Conservation (phyloP, 495 filamentous ascomycete species). For the Hypoxylon crocopeplum region DNA sequence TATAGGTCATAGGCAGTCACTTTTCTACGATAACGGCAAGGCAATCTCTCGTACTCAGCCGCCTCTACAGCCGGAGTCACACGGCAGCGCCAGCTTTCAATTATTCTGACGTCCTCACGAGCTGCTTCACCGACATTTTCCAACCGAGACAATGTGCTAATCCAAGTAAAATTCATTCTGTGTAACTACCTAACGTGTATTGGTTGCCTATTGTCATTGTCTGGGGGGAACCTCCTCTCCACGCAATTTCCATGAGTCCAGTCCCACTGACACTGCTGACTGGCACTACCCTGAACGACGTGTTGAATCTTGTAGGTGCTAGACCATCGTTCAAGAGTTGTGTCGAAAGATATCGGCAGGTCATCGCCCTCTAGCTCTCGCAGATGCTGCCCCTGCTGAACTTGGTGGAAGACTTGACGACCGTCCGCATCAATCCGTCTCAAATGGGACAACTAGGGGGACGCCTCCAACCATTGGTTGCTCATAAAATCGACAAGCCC, state of each 20-base stretch:
- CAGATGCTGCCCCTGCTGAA: slow-evolving; percentile 6
- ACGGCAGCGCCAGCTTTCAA: no score
- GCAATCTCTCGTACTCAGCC: no score
- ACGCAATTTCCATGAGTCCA: slow-evolving; percentile 6
- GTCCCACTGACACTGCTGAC: not conserved
- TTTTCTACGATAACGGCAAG: no score
- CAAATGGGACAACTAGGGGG: not conserved
- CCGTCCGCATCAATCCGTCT: not conserved
- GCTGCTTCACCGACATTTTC: no score
- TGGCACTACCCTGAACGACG: not conserved
- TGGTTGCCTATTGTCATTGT: slow-evolving; percentile 33
- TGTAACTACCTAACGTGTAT: slow-evolving; percentile 46
- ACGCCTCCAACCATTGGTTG: not conserved
- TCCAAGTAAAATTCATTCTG: slow-evolving; percentile 36
- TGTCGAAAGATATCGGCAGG: not conserved
- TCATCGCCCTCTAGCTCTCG: not conserved
- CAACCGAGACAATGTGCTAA: not conserved
- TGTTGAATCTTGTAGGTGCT: not conserved
- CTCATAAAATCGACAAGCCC: not conserved
- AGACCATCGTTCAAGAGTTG: slow-evolving; percentile 12
- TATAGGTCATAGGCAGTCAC: no score
- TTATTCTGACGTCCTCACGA: no score
- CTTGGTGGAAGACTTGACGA: not conserved
- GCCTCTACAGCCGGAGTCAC: no score
- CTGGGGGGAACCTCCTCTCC: slow-evolving; percentile 16